Percentiles rank a stretch among this genome's conserved stretches.
Conservation (phyloP, 2,329 filamentous ascomycete species). For the Phialemonium atrogriseum region DNA sequence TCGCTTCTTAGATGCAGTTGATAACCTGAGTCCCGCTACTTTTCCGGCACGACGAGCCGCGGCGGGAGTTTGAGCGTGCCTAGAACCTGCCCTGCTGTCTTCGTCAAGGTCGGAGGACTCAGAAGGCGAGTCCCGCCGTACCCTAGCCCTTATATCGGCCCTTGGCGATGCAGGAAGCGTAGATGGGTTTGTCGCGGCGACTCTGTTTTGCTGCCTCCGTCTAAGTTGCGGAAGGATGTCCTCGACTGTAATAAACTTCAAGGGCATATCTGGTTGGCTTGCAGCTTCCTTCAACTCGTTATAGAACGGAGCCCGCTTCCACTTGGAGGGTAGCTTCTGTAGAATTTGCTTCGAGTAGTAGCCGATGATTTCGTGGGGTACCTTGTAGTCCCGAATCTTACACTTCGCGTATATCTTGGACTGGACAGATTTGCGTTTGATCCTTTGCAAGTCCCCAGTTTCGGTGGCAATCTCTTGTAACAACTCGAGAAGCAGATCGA, state of each 20-base stretch:
- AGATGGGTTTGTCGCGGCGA: not conserved
- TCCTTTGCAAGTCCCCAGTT: slow-evolving; percentile 16
- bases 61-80: slow-evolving; percentile 11
- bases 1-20: slow-evolving; percentile 35
- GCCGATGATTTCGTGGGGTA: slow-evolving; percentile 29
- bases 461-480: slow-evolving; percentile 19
- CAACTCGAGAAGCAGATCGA: slow-evolving; percentile 14
- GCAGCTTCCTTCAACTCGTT: slow-evolving; percentile 24
- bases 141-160: not conserved
- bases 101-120: slow-evolving; percentile 12
- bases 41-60: slow-evolving; percentile 32
- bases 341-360: slow-evolving; percentile 36
- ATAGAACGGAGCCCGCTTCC: slow-evolving; percentile 22
- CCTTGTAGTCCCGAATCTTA: slow-evolving; percentile 28
- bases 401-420: slow-evolving; percentile 28
- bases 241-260: slow-evolving; percentile 15
- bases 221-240: slow-evolving; percentile 14
- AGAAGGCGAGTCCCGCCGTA: not conserved
- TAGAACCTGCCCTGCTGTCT: slow-evolving; percentile 8
- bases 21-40: slow-evolving; percentile 34
- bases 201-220: slow-evolving; percentile 11
- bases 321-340: slow-evolving; percentile 23
- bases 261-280: slow-evolving; percentile 16
- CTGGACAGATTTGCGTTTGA: slow-evolving; percentile 21
- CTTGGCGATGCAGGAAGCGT: slow-evolving; percentile 7